Base-by-base conservation (phyloP, 352 stramenopile genomes). In the Globisporangium cylindrosporum region DNA sequence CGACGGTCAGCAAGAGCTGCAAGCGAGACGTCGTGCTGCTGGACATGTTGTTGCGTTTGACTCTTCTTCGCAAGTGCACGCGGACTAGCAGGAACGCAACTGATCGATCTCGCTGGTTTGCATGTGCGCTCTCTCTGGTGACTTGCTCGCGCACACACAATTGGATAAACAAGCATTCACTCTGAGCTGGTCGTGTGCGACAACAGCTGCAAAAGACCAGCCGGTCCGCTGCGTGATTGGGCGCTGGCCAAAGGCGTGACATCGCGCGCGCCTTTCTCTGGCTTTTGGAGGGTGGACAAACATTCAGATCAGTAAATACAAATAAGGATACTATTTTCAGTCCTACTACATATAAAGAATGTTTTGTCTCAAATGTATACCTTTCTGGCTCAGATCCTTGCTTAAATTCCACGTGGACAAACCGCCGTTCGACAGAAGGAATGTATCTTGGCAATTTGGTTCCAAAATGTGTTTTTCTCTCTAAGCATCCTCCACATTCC, bases 61-160 rank as follows among this genome's bases (percentile, higher is more conserved):
- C 22, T 41, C 12, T 3, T n/a, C 15, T 57, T 34, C 32, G 53
- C 38, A 57, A 57, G 53, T 38, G 53, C 5, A 59, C 32, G 22
- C 34, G 24, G 62, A 15, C 10, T 22, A 62, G 34, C 24, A 38
- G 62, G 34, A 68, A 51, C 14, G 34, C 24, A 57, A 68, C 12
- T 54, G 49, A 41, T 25, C 54, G 25, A 6, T 22, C 24, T 43
- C 54, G 54, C 54, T 59, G 5, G 48, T 55, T 24, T 29, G 48
- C 48, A 54, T 6, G 48, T 18, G 10, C 48, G n/a, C 20, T 18
- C 48, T 59, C 54, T 22, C 4, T 20, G 54, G 54, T 18, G 54
- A 32, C 27, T 58, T 32, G 25, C 53, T 1, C 15, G 25, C 25
- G 14, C 27, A 38, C 53, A 58, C 18, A 36, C 24, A 22, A 36